Evolutionary conservation across 768 basidiomycete genomes (phyloP).

Genomic region (Botryobasidium botryosum): DNA sequence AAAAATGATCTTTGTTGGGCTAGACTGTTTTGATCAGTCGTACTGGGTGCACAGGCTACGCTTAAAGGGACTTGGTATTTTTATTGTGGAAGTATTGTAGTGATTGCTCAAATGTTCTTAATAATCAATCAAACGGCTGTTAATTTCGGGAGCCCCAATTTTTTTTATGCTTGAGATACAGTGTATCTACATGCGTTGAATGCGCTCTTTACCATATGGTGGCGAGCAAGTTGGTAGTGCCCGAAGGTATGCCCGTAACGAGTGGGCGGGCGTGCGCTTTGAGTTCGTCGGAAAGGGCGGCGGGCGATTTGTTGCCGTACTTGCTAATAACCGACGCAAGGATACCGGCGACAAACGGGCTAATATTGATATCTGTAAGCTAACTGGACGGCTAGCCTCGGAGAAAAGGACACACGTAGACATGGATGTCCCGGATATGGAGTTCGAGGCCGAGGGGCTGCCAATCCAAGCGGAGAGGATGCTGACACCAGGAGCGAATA

Average conservation of each 20-base stretch:
- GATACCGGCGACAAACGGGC: constrained; percentile 8
- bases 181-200: too few relatives aligned
- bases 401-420: neutral
- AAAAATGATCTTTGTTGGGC: too few relatives aligned
- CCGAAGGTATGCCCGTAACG: constrained; percentile 6
- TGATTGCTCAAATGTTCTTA: too few relatives aligned
- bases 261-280: constrained; percentile 1
- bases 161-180: too few relatives aligned
- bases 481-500: constrained; percentile 8
- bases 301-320: constrained; percentile 3
- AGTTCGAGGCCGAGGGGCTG: neutral
- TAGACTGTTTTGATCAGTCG: too few relatives aligned
- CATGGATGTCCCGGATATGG: constrained; percentile 7
- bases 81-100: too few relatives aligned
- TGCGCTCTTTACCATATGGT: neutral
- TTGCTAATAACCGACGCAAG: constrained; percentile 3
- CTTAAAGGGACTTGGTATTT: too few relatives aligned
- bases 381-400: too few relatives aligned
- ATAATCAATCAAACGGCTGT: too few relatives aligned
- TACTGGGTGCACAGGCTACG: too few relatives aligned
- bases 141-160: too few relatives aligned
- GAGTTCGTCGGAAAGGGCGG: constrained; percentile 1
- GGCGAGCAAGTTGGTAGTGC: constrained; percentile 8
- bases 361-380: neutral
- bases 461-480: constrained; percentile 8